Evolutionary conservation across 768 basidiomycete genomes (phyloP).

Genomic region (Mycena vitilis): DNA sequence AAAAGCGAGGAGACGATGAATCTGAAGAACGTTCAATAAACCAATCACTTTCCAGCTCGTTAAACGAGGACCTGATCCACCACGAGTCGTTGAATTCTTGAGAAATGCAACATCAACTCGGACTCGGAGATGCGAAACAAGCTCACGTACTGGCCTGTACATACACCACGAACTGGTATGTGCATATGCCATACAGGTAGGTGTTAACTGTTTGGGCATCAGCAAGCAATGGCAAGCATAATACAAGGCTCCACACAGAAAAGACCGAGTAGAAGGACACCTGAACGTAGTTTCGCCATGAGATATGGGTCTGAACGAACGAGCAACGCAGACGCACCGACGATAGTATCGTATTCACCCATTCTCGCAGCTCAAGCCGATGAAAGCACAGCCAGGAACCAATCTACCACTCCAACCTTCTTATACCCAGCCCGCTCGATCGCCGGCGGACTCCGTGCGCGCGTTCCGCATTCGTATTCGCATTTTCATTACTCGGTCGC

Average conservation of each 20-base stretch:
- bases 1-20: constrained; percentile 40
- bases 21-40: constrained; percentile 23
- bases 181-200: constrained; percentile 48
- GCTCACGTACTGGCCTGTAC: constrained; percentile 21
- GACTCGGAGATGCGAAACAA: not conserved
- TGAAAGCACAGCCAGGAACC: not conserved
- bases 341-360: constrained; percentile 28
- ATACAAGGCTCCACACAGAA: constrained; percentile 18
- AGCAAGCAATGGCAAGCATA: not conserved
- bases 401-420: not conserved
- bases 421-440: constrained; percentile 10
- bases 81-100: constrained; percentile 43
- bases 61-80: constrained; percentile 36
- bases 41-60: not conserved
- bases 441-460: constrained; percentile 4
- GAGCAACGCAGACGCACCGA: constrained; percentile 16
- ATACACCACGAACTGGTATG: constrained; percentile 48
- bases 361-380: constrained; percentile 2
- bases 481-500: constrained; percentile 5
- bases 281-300: not conserved
- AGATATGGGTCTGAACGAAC: not conserved
- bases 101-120: constrained; percentile 18
- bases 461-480: not conserved
- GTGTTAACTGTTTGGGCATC: constrained; percentile 26
- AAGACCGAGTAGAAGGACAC: constrained; percentile 30